Evolutionary conservation across 2,329 filamentous ascomycete genomes (phyloP).

Genomic region (Fusarium liriodendri): DNA sequence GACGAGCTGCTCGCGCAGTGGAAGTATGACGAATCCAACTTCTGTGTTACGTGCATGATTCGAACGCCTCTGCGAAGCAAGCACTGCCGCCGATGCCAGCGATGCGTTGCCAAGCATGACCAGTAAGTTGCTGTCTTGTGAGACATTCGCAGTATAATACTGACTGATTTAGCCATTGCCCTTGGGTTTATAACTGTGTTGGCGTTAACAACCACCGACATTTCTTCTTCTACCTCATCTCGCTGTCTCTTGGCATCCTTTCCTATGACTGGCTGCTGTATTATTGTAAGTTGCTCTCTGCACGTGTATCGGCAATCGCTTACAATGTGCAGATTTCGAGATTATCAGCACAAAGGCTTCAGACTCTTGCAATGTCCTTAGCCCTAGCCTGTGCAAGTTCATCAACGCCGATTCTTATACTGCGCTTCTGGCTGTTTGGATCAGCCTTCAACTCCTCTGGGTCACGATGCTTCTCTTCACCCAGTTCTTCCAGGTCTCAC

Average conservation of each 20-base stretch:
- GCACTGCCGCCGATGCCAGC: slow-evolving; percentile 90
- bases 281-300: slow-evolving; percentile 66
- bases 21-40: slow-evolving; percentile 95
- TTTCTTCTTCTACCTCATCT: slow-evolving; percentile 90
- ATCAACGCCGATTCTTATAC: slow-evolving; percentile 88
- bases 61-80: slow-evolving; percentile 93
- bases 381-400: slow-evolving; percentile 78
- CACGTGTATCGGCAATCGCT: background rate
- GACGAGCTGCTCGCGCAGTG: slow-evolving; percentile 85
- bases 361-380: slow-evolving; percentile 78
- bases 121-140: slow-evolving; percentile 70
- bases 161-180: slow-evolving; percentile 78
- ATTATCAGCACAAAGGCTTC: slow-evolving; percentile 64
- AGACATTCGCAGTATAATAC: background rate
- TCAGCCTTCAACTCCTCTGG: slow-evolving; percentile 88
- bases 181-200: slow-evolving; percentile 97
- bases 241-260: slow-evolving; percentile 79
- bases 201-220: slow-evolving; percentile 96
- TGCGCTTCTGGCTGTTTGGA: slow-evolving; percentile 83
- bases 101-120: slow-evolving; percentile 96
- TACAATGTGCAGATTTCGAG: slow-evolving; percentile 67
- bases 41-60: slow-evolving; percentile 95
- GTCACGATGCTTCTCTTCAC: slow-evolving; percentile 97
- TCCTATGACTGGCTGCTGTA: slow-evolving; percentile 78
- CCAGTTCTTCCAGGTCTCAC: slow-evolving; percentile 90